Evolutionary conservation across 371 early-diverging fungal genomes (phyloP).

Genomic region (Lichtheimia ornata): DNA sequence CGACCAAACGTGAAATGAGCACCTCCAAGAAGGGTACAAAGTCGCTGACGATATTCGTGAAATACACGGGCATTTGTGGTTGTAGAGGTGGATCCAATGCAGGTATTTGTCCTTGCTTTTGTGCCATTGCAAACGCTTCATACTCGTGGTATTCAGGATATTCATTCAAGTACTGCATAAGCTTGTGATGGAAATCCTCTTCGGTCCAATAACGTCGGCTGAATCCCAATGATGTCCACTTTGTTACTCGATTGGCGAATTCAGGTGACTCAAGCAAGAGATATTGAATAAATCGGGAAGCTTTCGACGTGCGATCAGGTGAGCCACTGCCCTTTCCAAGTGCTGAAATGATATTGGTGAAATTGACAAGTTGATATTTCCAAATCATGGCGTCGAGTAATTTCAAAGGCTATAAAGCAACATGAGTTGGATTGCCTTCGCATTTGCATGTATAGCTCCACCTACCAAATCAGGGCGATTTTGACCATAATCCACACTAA

Average conservation of each 20-base stretch:
- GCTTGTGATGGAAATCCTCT: conserved; percentile 66
- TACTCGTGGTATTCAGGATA: conserved; percentile 79
- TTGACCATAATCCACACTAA: conserved; percentile 44
- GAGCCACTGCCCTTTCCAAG: conserved; percentile 66
- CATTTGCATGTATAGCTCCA: neutral
- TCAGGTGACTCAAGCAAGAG: conserved; percentile 65
- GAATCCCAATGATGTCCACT: conserved; percentile 69
- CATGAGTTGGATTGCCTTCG: neutral
- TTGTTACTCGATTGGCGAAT: conserved; percentile 59
- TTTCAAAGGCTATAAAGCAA: conserved; percentile 29
- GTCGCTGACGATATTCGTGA: conserved; percentile 69
- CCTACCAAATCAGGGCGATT: conserved; percentile 36
- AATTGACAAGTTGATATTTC: conserved; percentile 68
- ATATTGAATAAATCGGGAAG: conserved; percentile 56
- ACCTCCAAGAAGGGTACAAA: conserved; percentile 69
- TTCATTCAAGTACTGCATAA: conserved; percentile 60
- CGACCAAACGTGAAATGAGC: conserved; percentile 69
- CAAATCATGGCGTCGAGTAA: conserved; percentile 72
- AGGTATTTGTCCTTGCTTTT: conserved; percentile 23
- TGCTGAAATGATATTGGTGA: conserved; percentile 76
- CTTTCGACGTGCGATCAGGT: conserved; percentile 40
- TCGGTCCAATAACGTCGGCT: conserved; percentile 76
- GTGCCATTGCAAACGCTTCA: conserved; percentile 62
- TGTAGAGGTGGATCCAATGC: conserved; percentile 62
- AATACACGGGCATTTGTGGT: conserved; percentile 69